Evolutionary conservation across 1,139 yeast genomes (phyloP).

Genomic region (Candida tetrigidarum): DNA sequence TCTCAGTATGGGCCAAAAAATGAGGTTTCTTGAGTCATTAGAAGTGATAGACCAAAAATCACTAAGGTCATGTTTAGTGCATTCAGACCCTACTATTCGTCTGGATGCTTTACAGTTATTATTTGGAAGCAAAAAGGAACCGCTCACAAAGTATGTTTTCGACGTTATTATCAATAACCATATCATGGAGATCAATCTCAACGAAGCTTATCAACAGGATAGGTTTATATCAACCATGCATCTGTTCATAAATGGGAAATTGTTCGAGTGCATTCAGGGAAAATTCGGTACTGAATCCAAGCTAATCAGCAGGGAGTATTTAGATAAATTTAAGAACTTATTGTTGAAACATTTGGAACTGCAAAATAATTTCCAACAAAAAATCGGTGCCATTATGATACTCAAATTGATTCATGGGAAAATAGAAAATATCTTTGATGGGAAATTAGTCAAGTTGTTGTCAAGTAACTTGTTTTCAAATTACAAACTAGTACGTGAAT

Average conservation of each 20-base stretch:
- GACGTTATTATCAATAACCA: conserved; percentile 40
- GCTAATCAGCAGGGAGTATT: conserved; percentile 36
- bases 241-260: conserved; percentile 57
- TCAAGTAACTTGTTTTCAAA: conserved; percentile 68
- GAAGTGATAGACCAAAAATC: conserved; percentile 8
- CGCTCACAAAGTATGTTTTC: conserved; percentile 50
- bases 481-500: conserved; percentile 73
- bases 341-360: conserved; percentile 55
- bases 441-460: conserved; percentile 46
- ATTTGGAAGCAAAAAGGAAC: conserved; percentile 56
- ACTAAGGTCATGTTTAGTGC: conserved; percentile 45
- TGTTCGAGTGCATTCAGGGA: conserved; percentile 56
- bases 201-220: conserved; percentile 64
- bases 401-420: conserved; percentile 33
- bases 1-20: conserved; percentile 66
- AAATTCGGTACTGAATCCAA: conserved; percentile 25
- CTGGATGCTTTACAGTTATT: conserved; percentile 58
- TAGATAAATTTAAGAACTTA: conserved; percentile 43
- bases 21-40: conserved; percentile 43
- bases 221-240: conserved; percentile 63
- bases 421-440: conserved; percentile 14
- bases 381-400: conserved; percentile 21
- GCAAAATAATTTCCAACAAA: conserved; percentile 70
- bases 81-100: conserved; percentile 50
- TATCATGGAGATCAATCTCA: conserved; percentile 51